Percentiles rank a stretch among this genome's conserved stretches.
Evolutionary conservation across 1,284 basidiomycete species (phyloP).

Genomic region (Neotropicomus parvogracilis): DNA sequence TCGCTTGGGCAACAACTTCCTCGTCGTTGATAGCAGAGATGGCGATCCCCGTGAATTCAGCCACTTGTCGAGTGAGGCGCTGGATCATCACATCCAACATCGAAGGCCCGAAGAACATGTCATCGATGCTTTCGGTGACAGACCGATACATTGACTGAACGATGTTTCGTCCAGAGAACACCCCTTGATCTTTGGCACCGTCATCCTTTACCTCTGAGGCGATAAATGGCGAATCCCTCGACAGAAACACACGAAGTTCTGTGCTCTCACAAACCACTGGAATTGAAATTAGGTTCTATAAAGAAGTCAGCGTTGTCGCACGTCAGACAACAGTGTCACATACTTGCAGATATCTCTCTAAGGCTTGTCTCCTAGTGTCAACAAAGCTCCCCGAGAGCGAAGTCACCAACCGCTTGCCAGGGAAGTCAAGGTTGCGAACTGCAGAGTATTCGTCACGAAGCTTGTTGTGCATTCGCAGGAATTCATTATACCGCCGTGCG

Average conservation of each 20-base stretch:
- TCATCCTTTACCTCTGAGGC: slow-evolving; percentile 47
- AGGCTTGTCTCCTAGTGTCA: slow-evolving; percentile 70
- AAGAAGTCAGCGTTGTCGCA: slow-evolving; percentile 3
- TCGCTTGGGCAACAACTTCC: slow-evolving; percentile 74
- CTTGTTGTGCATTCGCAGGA: slow-evolving; percentile 82
- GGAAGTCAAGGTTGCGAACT: slow-evolving; percentile 78
- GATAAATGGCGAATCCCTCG: slow-evolving; percentile 77
- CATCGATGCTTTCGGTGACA: slow-evolving; percentile 88
- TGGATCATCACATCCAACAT: slow-evolving; percentile 94
- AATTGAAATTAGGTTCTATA: slow-evolving; percentile 69
- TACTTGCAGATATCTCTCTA: slow-evolving; percentile 91
- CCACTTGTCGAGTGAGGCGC: slow-evolving; percentile 81
- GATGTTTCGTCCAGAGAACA: slow-evolving; percentile 67
- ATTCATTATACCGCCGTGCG: slow-evolving; percentile 91
- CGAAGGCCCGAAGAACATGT: slow-evolving; percentile 88
- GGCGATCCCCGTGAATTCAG: slow-evolving; percentile 80
- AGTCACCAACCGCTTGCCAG: slow-evolving; percentile 86
- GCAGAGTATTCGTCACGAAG: slow-evolving; percentile 70
- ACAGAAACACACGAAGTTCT: slow-evolving; percentile 84
- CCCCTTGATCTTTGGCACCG: slow-evolving; percentile 37
- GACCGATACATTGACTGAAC: slow-evolving; percentile 85
- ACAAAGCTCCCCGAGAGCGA: slow-evolving; percentile 79
- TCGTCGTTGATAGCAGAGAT: slow-evolving; percentile 79
- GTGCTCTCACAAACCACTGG: slow-evolving; percentile 78
- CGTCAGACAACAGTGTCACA: slow-evolving; percentile 20